Base-by-base conservation (phyloP, 441 rosid genomes). In the Biscutella laevigata region DNA sequence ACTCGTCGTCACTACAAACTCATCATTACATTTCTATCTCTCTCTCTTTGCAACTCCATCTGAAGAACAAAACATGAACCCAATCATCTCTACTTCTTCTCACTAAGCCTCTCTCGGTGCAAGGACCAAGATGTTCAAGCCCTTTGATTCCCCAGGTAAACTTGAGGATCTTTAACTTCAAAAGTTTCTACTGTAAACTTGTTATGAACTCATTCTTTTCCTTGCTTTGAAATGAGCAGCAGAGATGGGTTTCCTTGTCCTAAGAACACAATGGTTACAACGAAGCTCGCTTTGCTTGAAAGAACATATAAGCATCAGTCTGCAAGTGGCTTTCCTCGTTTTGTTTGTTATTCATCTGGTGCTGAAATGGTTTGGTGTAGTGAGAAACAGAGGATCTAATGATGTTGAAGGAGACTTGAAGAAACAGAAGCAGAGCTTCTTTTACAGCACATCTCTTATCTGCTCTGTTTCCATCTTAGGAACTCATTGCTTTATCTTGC, bases 311-410 rank as follows among this genome's bases (percentile, higher is more conserved):
- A 75, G 63, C 82, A 53, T 78, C 46, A 49, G 36, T 30, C 8
- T 80, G 40, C 87, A 75, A 41, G 72, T 79, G 19, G 74, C 67
- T 21, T 83, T 83, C 64, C 44, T 77, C 10, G 83, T 59, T 37
- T 70, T 79, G 67, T 43, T 78, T 7, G 14, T 81, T 3, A 34
- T 74, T 36, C 70, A 54, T 39, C 51, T 72, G 15, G 46, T 64
- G 43, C 43, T 22, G 19, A 71, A 57, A 65, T 40, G 59, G 51
- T 21, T 60, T 54, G 37, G 48, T 33, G 53, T 48, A 12, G 26
- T 72, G 37, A 53, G 67, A 73, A 66, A 64, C 68, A 38, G 58
- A 57, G 64, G 65, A 35, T 11, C 27, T 30, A 57, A 71, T 28
- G 58, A 21, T 21, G 13, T 45, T 29, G 69, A 64, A 47, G 75